Base-by-base conservation (phyloP, 208 protist genomes). In the Herpetomonas tarakana region DNA sequence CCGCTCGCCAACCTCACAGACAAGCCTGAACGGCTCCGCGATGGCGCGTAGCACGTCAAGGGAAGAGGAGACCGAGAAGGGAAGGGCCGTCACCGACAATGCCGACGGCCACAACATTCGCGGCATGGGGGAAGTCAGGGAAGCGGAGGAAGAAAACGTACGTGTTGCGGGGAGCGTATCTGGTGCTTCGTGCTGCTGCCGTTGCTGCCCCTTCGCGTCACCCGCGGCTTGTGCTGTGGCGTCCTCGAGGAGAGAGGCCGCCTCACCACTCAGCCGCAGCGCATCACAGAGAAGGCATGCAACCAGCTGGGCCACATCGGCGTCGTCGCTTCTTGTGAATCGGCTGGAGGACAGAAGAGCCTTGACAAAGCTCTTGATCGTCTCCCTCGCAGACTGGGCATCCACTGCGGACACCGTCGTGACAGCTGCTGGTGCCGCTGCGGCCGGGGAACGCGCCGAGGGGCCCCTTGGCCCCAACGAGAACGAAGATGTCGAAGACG, bases 221-320 rank as follows among this genome's bases (percentile, higher is more conserved):
- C 21, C 54, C 29, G 28, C 28, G 4, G 11, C 28, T 24, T 12
- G 18, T 24, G 51, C 28, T 35, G 47, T 24, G 24, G 24, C 47
- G 24, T 3, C 16, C 47, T 16, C 19, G 39, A 39, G 28, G 27
- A 28, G 31, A 3, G 53, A 39, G 38, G 53, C 28, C 22, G 54
- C 44, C 54, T 65, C 54, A 25, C 54, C 41, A 25, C 62, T 54
- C 0, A 88, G 71, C 2, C 86, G 78, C 12, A 88, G 58, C 21
- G 75, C 49, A 29, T 92, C 86, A 46, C 76, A 83, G 0, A 92
- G 45, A 12, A 89, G 44, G n/a, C 81, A 92, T 2, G 65, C 76
- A 0, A 82, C 82, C 19, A 89, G 62, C 58, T 89, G 79, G 24
- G 65, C 66, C 16, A 89, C 86, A 22, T 77, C 76, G 2, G 70